Percentiles rank a stretch among this genome's conserved stretches.
Evolutionary conservation across 371 early-diverging fungal species (phyloP).

Genomic region (Aphelidium insulamus): DNA sequence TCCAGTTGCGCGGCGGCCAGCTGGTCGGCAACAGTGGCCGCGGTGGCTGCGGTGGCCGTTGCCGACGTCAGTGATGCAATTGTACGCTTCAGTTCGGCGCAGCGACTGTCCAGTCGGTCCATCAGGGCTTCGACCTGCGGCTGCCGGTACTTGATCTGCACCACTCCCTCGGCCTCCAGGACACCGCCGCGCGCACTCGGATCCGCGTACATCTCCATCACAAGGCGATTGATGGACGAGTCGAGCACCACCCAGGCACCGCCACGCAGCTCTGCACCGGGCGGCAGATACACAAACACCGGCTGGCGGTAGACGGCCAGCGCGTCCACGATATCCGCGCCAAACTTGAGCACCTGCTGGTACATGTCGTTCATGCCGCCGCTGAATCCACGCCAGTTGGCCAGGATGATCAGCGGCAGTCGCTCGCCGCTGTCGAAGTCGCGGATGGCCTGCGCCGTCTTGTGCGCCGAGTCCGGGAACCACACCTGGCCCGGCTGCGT

Average conservation of each 20-base stretch:
- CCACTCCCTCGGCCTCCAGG: slow-evolving; percentile 93
- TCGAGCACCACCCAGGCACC: slow-evolving; percentile 98
- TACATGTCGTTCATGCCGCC: slow-evolving; percentile 98
- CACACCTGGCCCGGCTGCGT: slow-evolving; percentile 94
- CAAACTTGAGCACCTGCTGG: slow-evolving; percentile 90
- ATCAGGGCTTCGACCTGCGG: slow-evolving; percentile 72
- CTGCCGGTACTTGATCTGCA: slow-evolving; percentile 96
- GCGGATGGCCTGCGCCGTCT: slow-evolving; percentile 94
- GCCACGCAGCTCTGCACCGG: slow-evolving; percentile 91
- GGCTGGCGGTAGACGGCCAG: slow-evolving; percentile 81
- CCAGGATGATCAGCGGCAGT: slow-evolving; percentile 92
- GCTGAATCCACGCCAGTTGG: slow-evolving; percentile 99
- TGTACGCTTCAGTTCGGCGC: slow-evolving; percentile 41
- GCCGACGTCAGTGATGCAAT: slow-evolving; percentile 29
- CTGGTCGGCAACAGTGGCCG: slow-evolving; percentile 13
- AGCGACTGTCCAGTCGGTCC: slow-evolving; percentile 65
- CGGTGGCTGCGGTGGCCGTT: slow-evolving; percentile 11
- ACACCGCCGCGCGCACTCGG: slow-evolving; percentile 79
- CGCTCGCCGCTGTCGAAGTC: slow-evolving; percentile 97
- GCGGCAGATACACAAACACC: slow-evolving; percentile 90
- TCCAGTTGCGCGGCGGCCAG: slow-evolving; percentile 34
- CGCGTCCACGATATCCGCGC: slow-evolving; percentile 92
- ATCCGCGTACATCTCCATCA: slow-evolving; percentile 98
- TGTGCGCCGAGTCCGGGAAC: slow-evolving; percentile 95
- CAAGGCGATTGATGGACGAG: slow-evolving; percentile 85